Conservation (phyloP, 2,329 filamentous ascomycete species). For the Endothia cerciana region DNA sequence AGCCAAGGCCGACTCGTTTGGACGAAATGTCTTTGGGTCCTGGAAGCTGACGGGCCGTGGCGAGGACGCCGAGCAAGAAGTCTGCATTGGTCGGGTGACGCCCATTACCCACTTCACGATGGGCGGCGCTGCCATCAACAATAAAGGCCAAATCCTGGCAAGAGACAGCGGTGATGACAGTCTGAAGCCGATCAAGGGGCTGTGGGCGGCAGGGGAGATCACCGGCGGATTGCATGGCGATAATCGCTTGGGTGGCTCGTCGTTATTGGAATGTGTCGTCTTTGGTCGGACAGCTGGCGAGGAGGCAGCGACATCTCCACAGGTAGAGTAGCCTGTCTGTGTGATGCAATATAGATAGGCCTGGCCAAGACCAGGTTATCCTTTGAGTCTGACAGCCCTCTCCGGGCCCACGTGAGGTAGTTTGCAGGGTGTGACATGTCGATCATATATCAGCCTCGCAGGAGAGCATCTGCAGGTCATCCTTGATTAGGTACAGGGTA, state of each 20-base stretch:
- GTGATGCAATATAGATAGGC: not conserved
- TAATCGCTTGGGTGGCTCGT: slow-evolving; percentile 97
- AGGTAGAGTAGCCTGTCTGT: not conserved
- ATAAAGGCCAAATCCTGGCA: slow-evolving; percentile 54
- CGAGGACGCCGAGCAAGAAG: slow-evolving; percentile 51
- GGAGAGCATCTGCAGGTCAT: too few species aligned
- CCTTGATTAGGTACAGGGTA: not conserved
- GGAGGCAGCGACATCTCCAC: slow-evolving; percentile 43
- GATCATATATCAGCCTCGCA: too few species aligned
- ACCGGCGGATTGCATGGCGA: slow-evolving; percentile 77
- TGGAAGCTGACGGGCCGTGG: slow-evolving; percentile 54
- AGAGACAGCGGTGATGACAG: slow-evolving; percentile 38
- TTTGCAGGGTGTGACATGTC: too few species aligned
- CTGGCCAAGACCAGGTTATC: too few species aligned
- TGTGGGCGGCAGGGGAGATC: slow-evolving; percentile 68
- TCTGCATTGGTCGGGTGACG: slow-evolving; percentile 64
- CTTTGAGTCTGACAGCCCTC: too few species aligned
- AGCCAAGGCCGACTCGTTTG: slow-evolving; percentile 47
- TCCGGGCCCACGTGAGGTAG: too few species aligned
- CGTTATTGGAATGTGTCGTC: slow-evolving; percentile 93
- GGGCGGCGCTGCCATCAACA: slow-evolving; percentile 64
- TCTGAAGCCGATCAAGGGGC: slow-evolving; percentile 52
- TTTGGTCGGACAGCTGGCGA: slow-evolving; percentile 63
- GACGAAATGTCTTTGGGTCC: slow-evolving; percentile 55
- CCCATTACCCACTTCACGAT: slow-evolving; percentile 70